Base-by-base conservation (phyloP, 768 basidiomycete genomes). In the Leucocoprinus sp. region DNA sequence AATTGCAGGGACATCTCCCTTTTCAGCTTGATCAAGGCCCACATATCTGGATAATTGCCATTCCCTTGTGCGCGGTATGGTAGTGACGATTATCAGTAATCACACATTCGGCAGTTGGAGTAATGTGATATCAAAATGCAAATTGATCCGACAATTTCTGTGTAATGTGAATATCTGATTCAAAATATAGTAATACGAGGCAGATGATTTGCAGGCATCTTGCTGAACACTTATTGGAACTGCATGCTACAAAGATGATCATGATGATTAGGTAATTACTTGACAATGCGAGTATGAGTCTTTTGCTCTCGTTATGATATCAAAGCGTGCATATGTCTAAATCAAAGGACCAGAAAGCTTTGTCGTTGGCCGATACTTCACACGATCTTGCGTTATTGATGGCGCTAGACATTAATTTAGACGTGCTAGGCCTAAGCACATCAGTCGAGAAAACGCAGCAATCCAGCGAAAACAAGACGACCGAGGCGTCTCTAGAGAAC, bases 321-420 rank as follows among this genome's bases (percentile, higher is more conserved):
- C n/a, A 8, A 21, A 45, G 24, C 18, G 33, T 18, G 34, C 43
- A 29, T 28, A 53, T 52, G 58, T 53, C 62, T 43, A 58, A 64
- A 57, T 29, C 52, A 23, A 63, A 67, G 66, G 64, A 64, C 43
- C 55, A 45, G 17, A 71, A 77, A 49, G 72, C 78, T 9, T 67
- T 88, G 33, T 65, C 76, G 5, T 68, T 86, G 23, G 60, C 68
- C 48, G 72, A 78, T 45, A 78, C 77, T 5, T 69, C 88, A 28
- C 80, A 73, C 9, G 87, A 90, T 61, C 74, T 90, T 18, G 84
- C 86, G 4, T 60, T 85, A 24, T 64, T 89, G 15, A 75, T 82
- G 22, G 76, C 76, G 21, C 77, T 80, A 8, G 75, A 72, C 28
- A 35, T 64, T 14, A 64, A 69, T 51, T 45, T 70, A 43, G 60